A percentile compares a stretch with the other conserved stretches of the same genome.
These are phyloP conservation scores for Ploettnerulaceae sp. DNA, from an alignment of 2,329 filamentous ascomycete genomes.

Conservation along the genomic window DNA sequence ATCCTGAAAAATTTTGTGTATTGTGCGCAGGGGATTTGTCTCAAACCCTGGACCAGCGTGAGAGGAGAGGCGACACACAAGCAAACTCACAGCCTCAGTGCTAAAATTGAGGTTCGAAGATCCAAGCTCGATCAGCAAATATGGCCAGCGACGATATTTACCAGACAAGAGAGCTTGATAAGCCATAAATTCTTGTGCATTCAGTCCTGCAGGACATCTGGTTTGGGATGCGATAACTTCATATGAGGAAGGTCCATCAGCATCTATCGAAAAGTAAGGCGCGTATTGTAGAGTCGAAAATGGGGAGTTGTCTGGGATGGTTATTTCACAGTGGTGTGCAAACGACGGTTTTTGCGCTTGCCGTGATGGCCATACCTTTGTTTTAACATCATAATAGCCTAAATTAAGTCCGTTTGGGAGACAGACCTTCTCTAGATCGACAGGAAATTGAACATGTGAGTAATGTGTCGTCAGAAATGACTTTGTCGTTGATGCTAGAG, in stretches of 20 bases:
- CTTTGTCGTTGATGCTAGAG: conserved; percentile 33
- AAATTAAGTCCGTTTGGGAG: conserved; percentile 32
- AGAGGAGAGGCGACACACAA: conserved; percentile 48
- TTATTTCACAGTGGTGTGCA: conserved; percentile 34
- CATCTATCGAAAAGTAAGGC: conserved; percentile 18
- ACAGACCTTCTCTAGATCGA: conserved; percentile 24
- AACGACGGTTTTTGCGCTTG: conserved; percentile 28
- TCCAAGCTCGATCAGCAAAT: conserved; percentile 46
- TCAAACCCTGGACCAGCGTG: conserved; percentile 48
- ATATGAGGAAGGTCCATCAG: conserved; percentile 37
- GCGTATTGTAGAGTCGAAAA: conserved; percentile 21
- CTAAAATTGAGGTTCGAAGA: conserved; percentile 56
- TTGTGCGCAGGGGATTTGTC: conserved; percentile 37
- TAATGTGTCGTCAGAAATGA: conserved; percentile 34
- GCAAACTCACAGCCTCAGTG: conserved; percentile 42
- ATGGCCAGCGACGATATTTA: conserved; percentile 41
- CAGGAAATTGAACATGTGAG: conserved; percentile 28
- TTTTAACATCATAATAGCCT: conserved; percentile 30
- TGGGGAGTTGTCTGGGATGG: conserved; percentile 32
- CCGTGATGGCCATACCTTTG: conserved; percentile 28
- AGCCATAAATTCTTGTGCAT: conserved; percentile 44
- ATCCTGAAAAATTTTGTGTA: conserved; percentile 49
- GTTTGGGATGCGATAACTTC: conserved; percentile 42
- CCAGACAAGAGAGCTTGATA: conserved; percentile 43
- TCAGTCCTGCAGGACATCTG: conserved; percentile 42